phyloP scores from a whole-genome alignment of 2,329 filamentous ascomycete species.

The Fusarium sp. region DNA sequence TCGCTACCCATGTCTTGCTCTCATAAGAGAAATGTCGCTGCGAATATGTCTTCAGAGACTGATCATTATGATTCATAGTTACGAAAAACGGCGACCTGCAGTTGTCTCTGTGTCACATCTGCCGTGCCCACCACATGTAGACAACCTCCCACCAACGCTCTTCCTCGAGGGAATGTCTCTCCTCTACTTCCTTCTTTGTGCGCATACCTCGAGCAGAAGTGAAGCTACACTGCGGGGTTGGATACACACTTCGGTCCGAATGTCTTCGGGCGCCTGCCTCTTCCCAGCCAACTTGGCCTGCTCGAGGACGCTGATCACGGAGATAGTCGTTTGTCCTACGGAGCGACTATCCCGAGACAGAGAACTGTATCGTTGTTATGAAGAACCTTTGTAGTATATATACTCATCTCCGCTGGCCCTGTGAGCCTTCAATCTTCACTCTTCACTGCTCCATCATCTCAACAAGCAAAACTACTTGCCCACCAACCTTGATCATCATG shows the following conservation, averaged over 20 bases:
- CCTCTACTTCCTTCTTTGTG: neutral
- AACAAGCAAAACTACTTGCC: neutral
- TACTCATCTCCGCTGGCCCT: neutral
- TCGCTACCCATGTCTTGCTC: neutral
- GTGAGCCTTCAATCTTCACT: neutral
- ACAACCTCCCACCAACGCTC: neutral
- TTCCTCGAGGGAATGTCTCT: neutral
- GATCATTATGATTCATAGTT: neutral
- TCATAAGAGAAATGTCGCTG: neutral
- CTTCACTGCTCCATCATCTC: neutral
- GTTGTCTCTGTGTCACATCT: neutral
- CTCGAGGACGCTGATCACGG: neutral
- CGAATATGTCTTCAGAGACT: neutral
- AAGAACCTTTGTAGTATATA: neutral
- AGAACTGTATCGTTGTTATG: neutral
- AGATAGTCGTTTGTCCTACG: neutral
- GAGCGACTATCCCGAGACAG: neutral
- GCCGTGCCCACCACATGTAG: neutral
- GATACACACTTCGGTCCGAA: neutral
- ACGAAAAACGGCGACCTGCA: neutral
- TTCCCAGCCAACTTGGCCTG: neutral
- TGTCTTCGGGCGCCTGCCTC: neutral
- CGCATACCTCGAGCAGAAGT: neutral
- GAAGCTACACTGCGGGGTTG: neutral
- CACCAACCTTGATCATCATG: slow-evolving; percentile 2